These are phyloP conservation scores for Mycosphaerella sp. DNA, from an alignment of 2,329 filamentous ascomycete genomes.

Conservation along the genomic window DNA sequence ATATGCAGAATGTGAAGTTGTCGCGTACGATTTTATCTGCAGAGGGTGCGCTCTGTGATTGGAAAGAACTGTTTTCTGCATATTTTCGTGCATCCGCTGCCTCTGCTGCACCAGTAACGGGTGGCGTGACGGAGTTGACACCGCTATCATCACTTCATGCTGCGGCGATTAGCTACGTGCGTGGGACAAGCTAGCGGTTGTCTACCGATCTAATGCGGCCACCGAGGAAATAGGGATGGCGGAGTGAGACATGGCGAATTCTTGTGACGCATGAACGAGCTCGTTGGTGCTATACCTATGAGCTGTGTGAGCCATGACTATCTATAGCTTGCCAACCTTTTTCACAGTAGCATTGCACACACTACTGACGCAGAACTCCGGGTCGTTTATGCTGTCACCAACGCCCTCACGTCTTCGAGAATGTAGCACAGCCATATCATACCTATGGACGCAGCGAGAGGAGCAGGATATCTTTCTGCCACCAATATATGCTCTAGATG, in stretches of 20 bases:
- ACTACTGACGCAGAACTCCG: no score
- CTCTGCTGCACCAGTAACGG: background rate
- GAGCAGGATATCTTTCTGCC: background rate
- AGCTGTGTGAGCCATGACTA: background rate
- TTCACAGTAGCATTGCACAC: background rate
- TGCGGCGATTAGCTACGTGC: slow-evolving; percentile 7
- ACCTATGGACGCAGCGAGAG: no score
- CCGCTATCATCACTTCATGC: slow-evolving; percentile 1
- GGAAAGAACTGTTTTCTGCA: slow-evolving; percentile 23
- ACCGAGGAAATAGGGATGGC: slow-evolving; percentile 2
- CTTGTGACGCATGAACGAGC: background rate
- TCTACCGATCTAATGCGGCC: slow-evolving; percentile 4
- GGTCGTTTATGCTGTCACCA: no score
- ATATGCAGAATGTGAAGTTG: slow-evolving; percentile 14
- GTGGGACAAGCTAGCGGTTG: slow-evolving; percentile 7
- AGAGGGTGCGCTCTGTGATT: slow-evolving; percentile 21
- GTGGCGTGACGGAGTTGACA: slow-evolving; percentile 1
- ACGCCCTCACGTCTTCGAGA: no score
- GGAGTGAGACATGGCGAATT: background rate
- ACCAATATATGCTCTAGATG: slow-evolving; percentile 6
- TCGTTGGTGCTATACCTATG: background rate
- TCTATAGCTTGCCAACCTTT: background rate
- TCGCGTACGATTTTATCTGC: slow-evolving; percentile 15
- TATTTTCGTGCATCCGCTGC: slow-evolving; percentile 13
- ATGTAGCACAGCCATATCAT: no score